Percentiles rank a stretch among this genome's conserved stretches.
These are phyloP conservation scores for Russula abietina DNA, from an alignment of 768 basidiomycete species.

Conservation along the genomic window DNA sequence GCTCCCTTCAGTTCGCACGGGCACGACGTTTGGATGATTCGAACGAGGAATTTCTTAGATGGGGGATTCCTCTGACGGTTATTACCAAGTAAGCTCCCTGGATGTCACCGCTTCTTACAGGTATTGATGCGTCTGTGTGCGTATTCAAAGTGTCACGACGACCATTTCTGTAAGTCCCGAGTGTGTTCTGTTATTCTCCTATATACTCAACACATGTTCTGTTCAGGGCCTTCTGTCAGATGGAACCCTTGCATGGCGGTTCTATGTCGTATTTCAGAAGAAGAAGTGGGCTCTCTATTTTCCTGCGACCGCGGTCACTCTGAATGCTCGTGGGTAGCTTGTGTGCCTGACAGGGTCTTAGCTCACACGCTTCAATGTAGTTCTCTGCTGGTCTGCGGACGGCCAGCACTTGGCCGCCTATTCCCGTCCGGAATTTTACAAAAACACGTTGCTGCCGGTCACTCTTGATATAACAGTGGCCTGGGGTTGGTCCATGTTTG, in stretches of 20 bases:
- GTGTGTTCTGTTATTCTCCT: not conserved
- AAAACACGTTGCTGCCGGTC: conserved; percentile 19
- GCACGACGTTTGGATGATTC: conserved; percentile 21
- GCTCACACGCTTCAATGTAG: conserved; percentile 11
- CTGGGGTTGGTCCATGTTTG: conserved; percentile 30
- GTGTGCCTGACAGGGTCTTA: not conserved
- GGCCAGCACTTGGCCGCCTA: conserved; percentile 24
- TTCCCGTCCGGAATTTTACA: conserved; percentile 16
- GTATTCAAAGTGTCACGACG: conserved; percentile 8
- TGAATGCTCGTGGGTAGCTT: conserved; percentile 24
- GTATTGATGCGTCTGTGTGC: not conserved
- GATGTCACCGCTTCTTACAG: no score
- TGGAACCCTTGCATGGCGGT: conserved; percentile 28
- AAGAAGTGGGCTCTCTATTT: conserved; percentile 26
- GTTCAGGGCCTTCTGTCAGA: conserved; percentile 27
- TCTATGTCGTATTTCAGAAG: conserved; percentile 25
- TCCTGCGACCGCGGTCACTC: conserved; percentile 17
- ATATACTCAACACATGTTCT: not conserved
- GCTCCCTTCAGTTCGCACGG: conserved; percentile 24
- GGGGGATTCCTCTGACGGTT: conserved; percentile 24
- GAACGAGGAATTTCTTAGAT: conserved; percentile 19
- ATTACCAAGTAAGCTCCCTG: conserved; percentile 10
- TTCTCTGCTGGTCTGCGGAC: conserved; percentile 26
- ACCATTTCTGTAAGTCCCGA: conserved; percentile 3
- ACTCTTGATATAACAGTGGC: conserved; percentile 26